phyloP scores from a whole-genome alignment of 2,329 filamentous ascomycete genomes.

The Colletotrichum euphorbiae region DNA sequence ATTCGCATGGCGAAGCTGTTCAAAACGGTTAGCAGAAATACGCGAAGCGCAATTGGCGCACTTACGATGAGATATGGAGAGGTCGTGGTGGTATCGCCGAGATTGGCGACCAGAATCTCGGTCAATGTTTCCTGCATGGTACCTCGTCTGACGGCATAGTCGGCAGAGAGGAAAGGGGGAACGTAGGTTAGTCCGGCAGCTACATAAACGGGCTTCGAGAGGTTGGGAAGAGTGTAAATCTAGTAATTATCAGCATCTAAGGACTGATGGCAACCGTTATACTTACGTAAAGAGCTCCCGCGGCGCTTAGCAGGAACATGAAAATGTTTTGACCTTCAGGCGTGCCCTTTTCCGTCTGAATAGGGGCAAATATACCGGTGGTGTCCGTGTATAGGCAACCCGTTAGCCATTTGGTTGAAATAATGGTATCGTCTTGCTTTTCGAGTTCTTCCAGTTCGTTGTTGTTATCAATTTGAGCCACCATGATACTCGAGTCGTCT shows the following conservation, averaged over 20 bases:
- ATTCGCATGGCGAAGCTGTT: slow-evolving; percentile 78
- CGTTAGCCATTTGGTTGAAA: slow-evolving; percentile 79
- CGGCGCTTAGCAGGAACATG: slow-evolving; percentile 80
- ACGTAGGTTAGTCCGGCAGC: slow-evolving; percentile 83
- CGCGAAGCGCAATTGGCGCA: slow-evolving; percentile 9
- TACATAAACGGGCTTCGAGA: slow-evolving; percentile 77
- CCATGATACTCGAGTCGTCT: slow-evolving; percentile 83
- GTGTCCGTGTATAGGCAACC: slow-evolving; percentile 85
- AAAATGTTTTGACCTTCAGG: slow-evolving; percentile 65
- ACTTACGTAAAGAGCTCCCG: slow-evolving; percentile 81
- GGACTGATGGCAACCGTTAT: not conserved
- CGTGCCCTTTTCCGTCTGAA: slow-evolving; percentile 52
- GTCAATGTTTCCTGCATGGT: slow-evolving; percentile 78
- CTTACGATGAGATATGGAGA: slow-evolving; percentile 86
- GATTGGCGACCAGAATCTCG: slow-evolving; percentile 85
- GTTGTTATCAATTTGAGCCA: slow-evolving; percentile 83
- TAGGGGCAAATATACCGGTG: slow-evolving; percentile 63
- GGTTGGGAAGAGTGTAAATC: slow-evolving; percentile 81
- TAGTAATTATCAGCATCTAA: slow-evolving; percentile 50
- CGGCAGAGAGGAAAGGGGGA: slow-evolving; percentile 78
- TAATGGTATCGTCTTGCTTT: slow-evolving; percentile 66
- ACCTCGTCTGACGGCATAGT: slow-evolving; percentile 76
- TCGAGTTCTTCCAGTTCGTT: slow-evolving; percentile 89
- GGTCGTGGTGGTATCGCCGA: slow-evolving; percentile 79
- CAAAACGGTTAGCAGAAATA: slow-evolving; percentile 17